Evolutionary conservation across 805 yeast species (phyloP).

Genomic region (Saccharomycopsis malanga): DNA sequence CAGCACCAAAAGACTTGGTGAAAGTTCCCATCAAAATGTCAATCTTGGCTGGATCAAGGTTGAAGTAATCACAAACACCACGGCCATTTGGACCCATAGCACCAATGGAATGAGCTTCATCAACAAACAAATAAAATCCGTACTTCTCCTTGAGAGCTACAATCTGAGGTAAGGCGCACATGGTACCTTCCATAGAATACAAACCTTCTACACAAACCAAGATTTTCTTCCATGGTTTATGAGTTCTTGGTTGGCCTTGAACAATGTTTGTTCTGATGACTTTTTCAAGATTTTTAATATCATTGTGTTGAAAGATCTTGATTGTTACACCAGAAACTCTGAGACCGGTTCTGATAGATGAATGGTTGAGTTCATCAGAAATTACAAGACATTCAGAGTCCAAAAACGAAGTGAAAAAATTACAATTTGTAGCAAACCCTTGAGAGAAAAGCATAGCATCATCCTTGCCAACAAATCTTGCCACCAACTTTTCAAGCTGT

Average conservation of each 20-base stretch:
- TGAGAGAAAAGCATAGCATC: slow-evolving; percentile 80
- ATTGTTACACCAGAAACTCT: slow-evolving; percentile 90
- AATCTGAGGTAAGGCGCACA: slow-evolving; percentile 71
- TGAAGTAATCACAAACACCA: slow-evolving; percentile 93
- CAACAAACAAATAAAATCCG: slow-evolving; percentile 84
- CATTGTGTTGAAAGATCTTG: slow-evolving; percentile 86
- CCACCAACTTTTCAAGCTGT: slow-evolving; percentile 68
- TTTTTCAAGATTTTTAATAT: slow-evolving; percentile 72
- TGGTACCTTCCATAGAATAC: slow-evolving; percentile 88
- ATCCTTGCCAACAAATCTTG: slow-evolving; percentile 85
- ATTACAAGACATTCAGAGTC: slow-evolving; percentile 86
- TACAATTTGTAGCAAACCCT: slow-evolving; percentile 96
- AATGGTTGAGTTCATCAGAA: slow-evolving; percentile 91
- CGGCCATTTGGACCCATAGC: slow-evolving; percentile 95
- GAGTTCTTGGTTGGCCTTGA: slow-evolving; percentile 91
- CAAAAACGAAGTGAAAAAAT: slow-evolving; percentile 72
- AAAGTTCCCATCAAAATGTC: slow-evolving; percentile 96
- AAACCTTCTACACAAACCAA: slow-evolving; percentile 86
- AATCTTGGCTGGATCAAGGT: slow-evolving; percentile 63
- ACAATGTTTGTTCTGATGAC: slow-evolving; percentile 77
- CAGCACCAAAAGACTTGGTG: slow-evolving; percentile 96
- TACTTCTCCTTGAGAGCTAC: slow-evolving; percentile 73
- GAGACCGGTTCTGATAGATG: slow-evolving; percentile 92
- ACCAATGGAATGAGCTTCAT: slow-evolving; percentile 98
- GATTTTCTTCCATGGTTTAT: slow-evolving; percentile 92